A percentile compares a stretch with the other conserved stretches of the same genome.
Evolutionary conservation across 805 yeast species (phyloP).

Genomic region (Yamadazyma sp.): DNA sequence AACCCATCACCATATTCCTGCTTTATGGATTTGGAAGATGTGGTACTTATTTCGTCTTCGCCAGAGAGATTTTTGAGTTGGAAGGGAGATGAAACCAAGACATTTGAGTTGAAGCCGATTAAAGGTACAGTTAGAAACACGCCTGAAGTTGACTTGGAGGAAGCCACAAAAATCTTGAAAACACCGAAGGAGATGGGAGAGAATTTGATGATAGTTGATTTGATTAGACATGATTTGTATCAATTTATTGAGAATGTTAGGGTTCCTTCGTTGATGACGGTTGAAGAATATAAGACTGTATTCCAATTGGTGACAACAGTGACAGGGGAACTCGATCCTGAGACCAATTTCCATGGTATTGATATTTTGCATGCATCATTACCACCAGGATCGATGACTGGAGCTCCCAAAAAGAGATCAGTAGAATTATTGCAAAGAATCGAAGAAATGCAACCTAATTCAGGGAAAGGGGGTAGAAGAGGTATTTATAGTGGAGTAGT

Average conservation of each 20-base stretch:
- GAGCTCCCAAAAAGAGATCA: conserved; percentile 94
- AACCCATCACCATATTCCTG: conserved; percentile 96
- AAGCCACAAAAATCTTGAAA: conserved; percentile 62
- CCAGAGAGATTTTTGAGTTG: conserved; percentile 93
- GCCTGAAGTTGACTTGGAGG: conserved; percentile 47
- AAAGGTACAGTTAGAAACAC: conserved; percentile 89
- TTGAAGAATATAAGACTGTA: conserved; percentile 90
- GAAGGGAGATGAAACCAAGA: conserved; percentile 41
- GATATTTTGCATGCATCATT: conserved; percentile 75
- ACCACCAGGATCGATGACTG: conserved; percentile 99
- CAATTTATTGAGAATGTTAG: conserved; percentile 61
- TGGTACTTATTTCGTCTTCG: conserved; percentile 74
- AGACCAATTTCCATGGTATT: conserved; percentile 54
- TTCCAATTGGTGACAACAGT: conserved; percentile 91
- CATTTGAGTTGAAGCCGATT: conserved; percentile 86
- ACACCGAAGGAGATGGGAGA: conserved; percentile 95
- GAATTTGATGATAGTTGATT: conserved; percentile 93
- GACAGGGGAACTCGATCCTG: conserved; percentile 50
- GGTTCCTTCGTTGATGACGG: conserved; percentile 79
- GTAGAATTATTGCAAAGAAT: conserved; percentile 72
- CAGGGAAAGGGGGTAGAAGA: conserved; percentile 46
- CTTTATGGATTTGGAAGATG: conserved; percentile 65
- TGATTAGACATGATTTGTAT: conserved; percentile 87
- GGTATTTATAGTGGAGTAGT: conserved; percentile 93
- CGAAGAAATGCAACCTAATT: conserved; percentile 42